phyloP scores from a whole-genome alignment of 2,329 filamentous ascomycete species.

The Bertia moriformis region DNA sequence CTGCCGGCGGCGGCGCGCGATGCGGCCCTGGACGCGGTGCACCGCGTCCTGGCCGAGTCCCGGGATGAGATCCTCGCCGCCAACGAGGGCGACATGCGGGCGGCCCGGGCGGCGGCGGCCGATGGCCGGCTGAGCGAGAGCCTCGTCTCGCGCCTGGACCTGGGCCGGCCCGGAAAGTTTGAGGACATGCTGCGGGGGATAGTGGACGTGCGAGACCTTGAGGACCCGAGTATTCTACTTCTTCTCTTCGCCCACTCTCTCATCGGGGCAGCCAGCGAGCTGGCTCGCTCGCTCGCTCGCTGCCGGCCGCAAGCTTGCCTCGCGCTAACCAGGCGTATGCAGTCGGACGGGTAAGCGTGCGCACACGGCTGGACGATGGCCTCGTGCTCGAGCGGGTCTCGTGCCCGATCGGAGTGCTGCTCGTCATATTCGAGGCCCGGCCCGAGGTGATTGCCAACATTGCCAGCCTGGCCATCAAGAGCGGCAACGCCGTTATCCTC shows the following conservation, averaged over 20 bases:
- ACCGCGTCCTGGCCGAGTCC: conserved; percentile 56
- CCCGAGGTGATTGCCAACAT: conserved; percentile 99
- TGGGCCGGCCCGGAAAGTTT: conserved; percentile 78
- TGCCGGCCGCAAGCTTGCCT: conserved; percentile 1
- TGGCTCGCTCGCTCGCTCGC: conserved; percentile 2
- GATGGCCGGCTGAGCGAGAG: conserved; percentile 67
- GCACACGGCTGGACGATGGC: conserved; percentile 74
- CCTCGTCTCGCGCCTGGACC: conserved; percentile 74
- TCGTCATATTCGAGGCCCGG: conserved; percentile 96
- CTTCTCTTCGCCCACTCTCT: no score
- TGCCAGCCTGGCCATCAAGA: conserved; percentile 87
- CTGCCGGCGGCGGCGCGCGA: conserved; percentile 67
- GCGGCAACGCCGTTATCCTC: conserved; percentile 87
- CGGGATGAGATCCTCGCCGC: conserved; percentile 70
- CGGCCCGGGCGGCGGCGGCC: conserved; percentile 58
- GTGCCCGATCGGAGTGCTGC: conserved; percentile 88
- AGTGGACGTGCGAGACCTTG: conserved; percentile 67
- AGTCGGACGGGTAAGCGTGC: conserved; percentile 75
- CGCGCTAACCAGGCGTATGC: conserved; percentile 2
- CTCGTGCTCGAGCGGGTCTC: conserved; percentile 76
- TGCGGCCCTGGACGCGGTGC: conserved; percentile 68
- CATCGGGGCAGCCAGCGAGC: conserved; percentile 1
- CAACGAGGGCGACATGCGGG: conserved; percentile 68
- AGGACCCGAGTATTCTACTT: conserved; percentile 60
- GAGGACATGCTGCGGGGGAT: conserved; percentile 97